Conservation (phyloP, 2,329 filamentous ascomycete genomes). For the Lithohypha guttulata region DNA sequence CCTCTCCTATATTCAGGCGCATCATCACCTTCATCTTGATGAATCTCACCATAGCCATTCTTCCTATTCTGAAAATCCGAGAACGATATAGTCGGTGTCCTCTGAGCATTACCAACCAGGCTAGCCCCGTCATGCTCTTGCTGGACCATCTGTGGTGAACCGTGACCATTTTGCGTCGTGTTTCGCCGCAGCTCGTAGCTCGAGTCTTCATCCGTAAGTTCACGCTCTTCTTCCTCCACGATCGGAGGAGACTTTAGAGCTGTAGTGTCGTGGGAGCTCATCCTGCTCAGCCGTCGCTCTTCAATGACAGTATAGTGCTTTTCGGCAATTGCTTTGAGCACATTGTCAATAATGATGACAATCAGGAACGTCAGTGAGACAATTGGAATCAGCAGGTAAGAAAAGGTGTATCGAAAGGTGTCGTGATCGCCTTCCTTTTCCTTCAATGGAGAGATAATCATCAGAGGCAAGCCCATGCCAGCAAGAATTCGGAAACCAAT, state of each 20-base stretch:
- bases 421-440: neutral
- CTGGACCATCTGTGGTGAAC: neutral
- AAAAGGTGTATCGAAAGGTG: conserved; percentile 6
- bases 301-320: conserved; percentile 4
- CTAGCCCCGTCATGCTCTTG: conserved; percentile 1
- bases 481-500: conserved; percentile 7
- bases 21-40: neutral
- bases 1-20: neutral
- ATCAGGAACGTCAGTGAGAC: conserved; percentile 1
- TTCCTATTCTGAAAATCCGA: neutral
- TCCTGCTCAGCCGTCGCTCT: neutral
- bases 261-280: neutral
- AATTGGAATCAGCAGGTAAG: conserved; percentile 7
- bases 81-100: conserved; percentile 3
- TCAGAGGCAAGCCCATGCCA: conserved; percentile 9
- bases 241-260: neutral
- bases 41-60: neutral
- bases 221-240: neutral
- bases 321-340: conserved; percentile 5
- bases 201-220: conserved; percentile 3
- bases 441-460: neutral
- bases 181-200: conserved; percentile 3
- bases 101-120: neutral
- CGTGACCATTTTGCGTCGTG: neutral
- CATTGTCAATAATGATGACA: conserved; percentile 8